These are phyloP conservation scores for Neurospora sublineolata DNA, from an alignment of 495 filamentous ascomycete genomes.

Conservation along the genomic window DNA sequence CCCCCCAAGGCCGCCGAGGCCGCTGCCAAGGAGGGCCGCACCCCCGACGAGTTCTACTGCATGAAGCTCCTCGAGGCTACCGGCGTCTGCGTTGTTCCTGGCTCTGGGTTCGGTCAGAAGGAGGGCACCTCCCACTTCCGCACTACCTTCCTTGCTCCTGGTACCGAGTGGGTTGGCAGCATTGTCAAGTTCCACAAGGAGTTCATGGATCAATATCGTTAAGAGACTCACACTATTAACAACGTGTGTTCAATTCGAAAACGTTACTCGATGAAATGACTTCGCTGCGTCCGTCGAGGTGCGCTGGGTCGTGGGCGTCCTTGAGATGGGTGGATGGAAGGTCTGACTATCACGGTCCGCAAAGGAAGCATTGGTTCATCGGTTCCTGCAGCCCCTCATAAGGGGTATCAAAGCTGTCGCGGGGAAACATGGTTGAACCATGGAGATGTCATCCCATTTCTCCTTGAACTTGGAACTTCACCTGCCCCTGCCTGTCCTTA, in stretches of 20 bases:
- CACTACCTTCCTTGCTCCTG: constrained; percentile 92
- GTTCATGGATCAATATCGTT: constrained; percentile 76
- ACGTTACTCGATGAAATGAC: not conserved
- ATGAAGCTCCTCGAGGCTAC: constrained; percentile 82
- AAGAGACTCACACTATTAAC: not conserved
- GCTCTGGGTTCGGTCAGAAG: constrained; percentile 87
- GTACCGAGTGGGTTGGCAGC: constrained; percentile 84
- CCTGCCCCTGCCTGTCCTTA: not conserved
- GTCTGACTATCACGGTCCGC: not conserved
- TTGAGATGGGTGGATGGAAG: not conserved
- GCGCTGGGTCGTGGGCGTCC: not conserved
- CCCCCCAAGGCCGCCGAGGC: constrained; percentile 61
- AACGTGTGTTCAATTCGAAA: not conserved
- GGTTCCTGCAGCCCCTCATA: not conserved
- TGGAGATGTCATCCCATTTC: not conserved
- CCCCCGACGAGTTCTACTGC: constrained; percentile 88
- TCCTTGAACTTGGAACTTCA: not conserved
- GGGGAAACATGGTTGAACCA: not conserved
- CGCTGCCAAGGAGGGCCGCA: constrained; percentile 60
- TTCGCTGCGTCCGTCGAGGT: not conserved
- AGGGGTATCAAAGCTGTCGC: not conserved
- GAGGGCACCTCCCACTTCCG: constrained; percentile 87
- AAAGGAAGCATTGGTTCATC: not conserved
- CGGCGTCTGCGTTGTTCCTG: constrained; percentile 89
- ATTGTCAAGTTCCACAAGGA: constrained; percentile 83